A percentile compares a stretch with the other conserved stretches of the same genome.
Conservation (phyloP, 768 basidiomycete species). For the Pisolithus albus region DNA sequence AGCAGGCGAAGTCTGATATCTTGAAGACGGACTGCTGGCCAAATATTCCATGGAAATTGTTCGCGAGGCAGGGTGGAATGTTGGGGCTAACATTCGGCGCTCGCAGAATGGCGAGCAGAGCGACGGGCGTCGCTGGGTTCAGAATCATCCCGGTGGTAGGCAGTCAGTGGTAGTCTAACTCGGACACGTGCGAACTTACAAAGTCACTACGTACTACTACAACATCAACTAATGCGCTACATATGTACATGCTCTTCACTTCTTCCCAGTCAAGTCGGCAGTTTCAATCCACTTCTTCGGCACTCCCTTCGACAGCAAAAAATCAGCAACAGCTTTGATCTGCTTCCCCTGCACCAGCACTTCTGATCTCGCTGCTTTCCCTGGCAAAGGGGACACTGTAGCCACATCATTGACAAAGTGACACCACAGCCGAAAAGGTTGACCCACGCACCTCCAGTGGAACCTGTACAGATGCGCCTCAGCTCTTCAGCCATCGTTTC, state of each 20-base stretch:
- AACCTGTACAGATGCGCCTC: conserved; percentile 67
- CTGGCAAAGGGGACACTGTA: conserved; percentile 55
- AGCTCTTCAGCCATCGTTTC: conserved; percentile 76
- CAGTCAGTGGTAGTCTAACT: no score
- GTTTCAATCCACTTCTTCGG: conserved; percentile 78
- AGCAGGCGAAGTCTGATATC: conserved; percentile 35
- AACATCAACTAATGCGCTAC: no score
- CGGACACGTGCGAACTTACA: no score
- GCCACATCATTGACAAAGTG: neutral
- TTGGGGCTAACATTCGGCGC: conserved; percentile 8
- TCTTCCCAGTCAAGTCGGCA: conserved; percentile 40
- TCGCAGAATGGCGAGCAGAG: conserved; percentile 19
- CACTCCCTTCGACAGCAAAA: conserved; percentile 62
- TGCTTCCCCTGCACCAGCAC: conserved; percentile 87
- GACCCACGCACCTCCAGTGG: conserved; percentile 58
- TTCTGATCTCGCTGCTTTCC: conserved; percentile 54
- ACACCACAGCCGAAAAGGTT: neutral
- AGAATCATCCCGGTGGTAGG: conserved; percentile 2
- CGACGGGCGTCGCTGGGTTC: neutral
- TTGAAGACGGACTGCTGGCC: conserved; percentile 46
- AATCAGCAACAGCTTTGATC: conserved; percentile 53
- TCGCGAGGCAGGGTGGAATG: conserved; percentile 37
- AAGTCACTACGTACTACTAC: no score
- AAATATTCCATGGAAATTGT: conserved; percentile 51
- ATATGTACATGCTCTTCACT: conserved; percentile 20